Evolutionary conservation across 2,329 filamentous ascomycete genomes (phyloP).

Genomic region (Huntiella savannae): DNA sequence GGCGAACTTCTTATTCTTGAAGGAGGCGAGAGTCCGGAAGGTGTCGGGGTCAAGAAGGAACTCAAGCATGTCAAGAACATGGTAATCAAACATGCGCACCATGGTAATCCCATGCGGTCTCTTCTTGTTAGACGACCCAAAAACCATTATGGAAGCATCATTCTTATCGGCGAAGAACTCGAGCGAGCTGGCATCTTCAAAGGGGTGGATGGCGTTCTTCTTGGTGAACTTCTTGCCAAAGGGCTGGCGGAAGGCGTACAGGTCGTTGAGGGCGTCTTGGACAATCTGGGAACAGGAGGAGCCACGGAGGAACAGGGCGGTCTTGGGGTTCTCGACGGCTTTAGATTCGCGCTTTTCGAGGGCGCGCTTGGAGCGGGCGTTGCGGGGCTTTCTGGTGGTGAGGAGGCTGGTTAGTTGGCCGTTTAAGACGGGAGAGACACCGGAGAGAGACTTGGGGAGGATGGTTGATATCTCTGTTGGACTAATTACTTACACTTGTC

Average conservation of each 20-base stretch:
- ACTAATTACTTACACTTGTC: constrained; percentile 9
- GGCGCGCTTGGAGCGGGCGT: constrained; percentile 81
- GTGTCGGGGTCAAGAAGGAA: constrained; percentile 59
- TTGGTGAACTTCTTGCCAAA: constrained; percentile 83
- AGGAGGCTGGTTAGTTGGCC: not conserved
- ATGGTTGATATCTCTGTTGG: no score
- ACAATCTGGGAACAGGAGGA: constrained; percentile 67
- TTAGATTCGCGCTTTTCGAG: constrained; percentile 88
- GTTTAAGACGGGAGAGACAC: not conserved
- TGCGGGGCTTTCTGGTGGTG: constrained; percentile 35
- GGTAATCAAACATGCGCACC: constrained; percentile 64
- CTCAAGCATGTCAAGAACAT: constrained; percentile 90
- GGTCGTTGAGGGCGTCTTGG: constrained; percentile 67
- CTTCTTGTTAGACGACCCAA: constrained; percentile 80
- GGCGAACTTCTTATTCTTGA: constrained; percentile 57
- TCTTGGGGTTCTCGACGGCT: constrained; percentile 74
- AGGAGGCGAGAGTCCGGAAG: constrained; percentile 51
- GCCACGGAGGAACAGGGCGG: constrained; percentile 73
- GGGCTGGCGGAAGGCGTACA: constrained; percentile 69
- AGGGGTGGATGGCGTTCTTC: constrained; percentile 90
- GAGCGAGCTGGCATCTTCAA: constrained; percentile 71
- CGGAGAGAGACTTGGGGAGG: not conserved
- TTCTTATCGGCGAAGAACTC: constrained; percentile 97
- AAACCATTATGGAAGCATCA: constrained; percentile 70
- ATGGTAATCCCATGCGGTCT: constrained; percentile 79